Evolutionary conservation across 2,329 filamentous ascomycete genomes (phyloP).

Genomic region (Rutstroemia sp.): DNA sequence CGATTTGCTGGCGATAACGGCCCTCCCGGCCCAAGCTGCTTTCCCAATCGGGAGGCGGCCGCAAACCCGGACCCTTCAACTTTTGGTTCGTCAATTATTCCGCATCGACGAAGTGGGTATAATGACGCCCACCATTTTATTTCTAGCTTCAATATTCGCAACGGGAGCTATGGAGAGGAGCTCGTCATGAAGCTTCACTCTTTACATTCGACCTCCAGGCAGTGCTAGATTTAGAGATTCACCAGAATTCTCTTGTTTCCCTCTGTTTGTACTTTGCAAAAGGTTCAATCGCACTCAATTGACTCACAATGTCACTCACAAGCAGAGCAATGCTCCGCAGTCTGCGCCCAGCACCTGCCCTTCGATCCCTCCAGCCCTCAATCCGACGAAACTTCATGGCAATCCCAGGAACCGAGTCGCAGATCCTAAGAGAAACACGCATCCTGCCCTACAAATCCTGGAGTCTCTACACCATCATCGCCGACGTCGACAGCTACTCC

Average conservation of each 20-base stretch:
- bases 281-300: neutral
- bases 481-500: conserved; percentile 79
- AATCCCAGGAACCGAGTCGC: conserved; percentile 35
- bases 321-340: conserved; percentile 17
- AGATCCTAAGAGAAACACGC: conserved; percentile 65
- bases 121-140: no score
- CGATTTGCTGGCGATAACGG: no score
- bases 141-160: neutral
- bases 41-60: no score
- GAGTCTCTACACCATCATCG: conserved; percentile 75
- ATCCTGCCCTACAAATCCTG: conserved; percentile 66
- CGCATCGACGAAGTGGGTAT: no score
- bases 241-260: neutral
- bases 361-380: conserved; percentile 13
- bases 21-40: no score
- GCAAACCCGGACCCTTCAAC: no score
- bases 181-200: neutral
- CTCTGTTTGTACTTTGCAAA: neutral
- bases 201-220: neutral
- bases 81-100: no score
- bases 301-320: conserved; percentile 15
- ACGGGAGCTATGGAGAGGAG: neutral
- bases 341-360: conserved; percentile 14
- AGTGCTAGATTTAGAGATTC: neutral
- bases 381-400: conserved; percentile 36